phyloP scores from a whole-genome alignment of 352 stramenopile genomes.

The Phytopythium sindhum region DNA sequence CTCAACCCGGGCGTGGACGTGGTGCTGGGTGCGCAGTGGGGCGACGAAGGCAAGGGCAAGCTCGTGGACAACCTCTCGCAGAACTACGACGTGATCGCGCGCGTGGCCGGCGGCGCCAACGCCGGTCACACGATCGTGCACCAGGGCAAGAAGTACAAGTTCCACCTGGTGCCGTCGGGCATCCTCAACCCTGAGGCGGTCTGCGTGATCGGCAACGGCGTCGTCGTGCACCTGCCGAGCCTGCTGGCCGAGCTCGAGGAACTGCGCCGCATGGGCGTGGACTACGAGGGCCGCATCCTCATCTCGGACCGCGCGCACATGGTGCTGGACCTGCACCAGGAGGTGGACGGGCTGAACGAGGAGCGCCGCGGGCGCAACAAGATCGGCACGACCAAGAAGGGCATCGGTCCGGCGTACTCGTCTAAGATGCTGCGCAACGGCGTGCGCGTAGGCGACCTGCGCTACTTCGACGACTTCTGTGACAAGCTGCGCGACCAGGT shows the following conservation, averaged over 20 bases:
- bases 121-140: constrained; percentile 99
- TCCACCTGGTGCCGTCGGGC: constrained; percentile 98
- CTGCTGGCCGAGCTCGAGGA: constrained; percentile 95
- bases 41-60: constrained; percentile 99
- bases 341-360: constrained; percentile 86
- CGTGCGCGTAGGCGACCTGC: constrained; percentile 95
- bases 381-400: constrained; percentile 99
- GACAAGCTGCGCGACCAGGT: constrained; percentile 91
- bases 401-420: constrained; percentile 97
- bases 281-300: constrained; percentile 93
- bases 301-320: constrained; percentile 98
- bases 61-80: constrained; percentile 93
- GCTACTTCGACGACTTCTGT: constrained; percentile 86
- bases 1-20: constrained; percentile 83
- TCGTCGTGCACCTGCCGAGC: constrained; percentile 97
- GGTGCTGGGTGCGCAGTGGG: constrained; percentile 98
- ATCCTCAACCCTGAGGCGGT: constrained; percentile 95
- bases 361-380: constrained; percentile 92
- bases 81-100: constrained; percentile 96
- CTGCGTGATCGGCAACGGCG: constrained; percentile 98
- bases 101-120: constrained; percentile 97
- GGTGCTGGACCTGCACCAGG: constrained; percentile 99
- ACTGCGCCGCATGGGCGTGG: constrained; percentile 86
- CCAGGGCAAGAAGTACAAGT: constrained; percentile 98
- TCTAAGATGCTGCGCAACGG: constrained; percentile 99